Evolutionary conservation across 139 green algal species (phyloP).

Genomic region (Volvox reticuliferus): DNA sequence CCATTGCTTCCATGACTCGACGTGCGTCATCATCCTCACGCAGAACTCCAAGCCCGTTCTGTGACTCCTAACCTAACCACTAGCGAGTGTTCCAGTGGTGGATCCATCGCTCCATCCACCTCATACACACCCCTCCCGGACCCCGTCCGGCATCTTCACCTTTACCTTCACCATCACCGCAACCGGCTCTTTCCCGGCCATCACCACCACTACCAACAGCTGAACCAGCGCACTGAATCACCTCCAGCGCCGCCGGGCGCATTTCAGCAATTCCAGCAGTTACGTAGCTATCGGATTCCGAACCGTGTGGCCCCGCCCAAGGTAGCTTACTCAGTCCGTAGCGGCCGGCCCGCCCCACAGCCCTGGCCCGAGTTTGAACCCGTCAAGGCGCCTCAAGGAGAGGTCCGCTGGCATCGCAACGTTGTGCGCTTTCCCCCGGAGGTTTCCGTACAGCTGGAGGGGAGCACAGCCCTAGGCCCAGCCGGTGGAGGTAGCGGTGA

Average conservation of each 20-base stretch:
- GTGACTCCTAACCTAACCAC: not conserved
- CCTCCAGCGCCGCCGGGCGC: not conserved
- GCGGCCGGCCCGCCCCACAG: slow-evolving; percentile 32
- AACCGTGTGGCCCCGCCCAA: slow-evolving; percentile 13
- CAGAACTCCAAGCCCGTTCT: not conserved
- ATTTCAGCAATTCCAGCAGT: slow-evolving; percentile 5
- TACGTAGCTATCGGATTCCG: slow-evolving; percentile 31
- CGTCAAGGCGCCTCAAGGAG: not conserved
- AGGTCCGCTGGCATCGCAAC: slow-evolving; percentile 48
- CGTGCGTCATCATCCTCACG: not conserved
- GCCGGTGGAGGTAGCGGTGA: not conserved
- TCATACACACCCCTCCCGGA: not conserved
- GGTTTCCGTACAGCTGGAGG: slow-evolving; percentile 27
- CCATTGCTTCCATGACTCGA: not conserved
- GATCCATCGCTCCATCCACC: not conserved
- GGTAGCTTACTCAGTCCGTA: slow-evolving; percentile 43
- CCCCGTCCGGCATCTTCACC: not conserved
- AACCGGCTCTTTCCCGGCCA: not conserved
- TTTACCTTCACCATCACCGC: no score
- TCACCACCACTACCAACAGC: not conserved
- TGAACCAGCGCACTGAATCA: not conserved
- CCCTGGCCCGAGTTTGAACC: slow-evolving; percentile 55
- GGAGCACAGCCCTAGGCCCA: no score
- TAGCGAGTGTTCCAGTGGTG: not conserved
- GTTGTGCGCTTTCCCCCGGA: slow-evolving; percentile 53